Percentiles rank a stretch among this genome's conserved stretches.
Evolutionary conservation across 1,139 yeast species (phyloP).

Genomic region (Sugiyamaella neomexicana): DNA sequence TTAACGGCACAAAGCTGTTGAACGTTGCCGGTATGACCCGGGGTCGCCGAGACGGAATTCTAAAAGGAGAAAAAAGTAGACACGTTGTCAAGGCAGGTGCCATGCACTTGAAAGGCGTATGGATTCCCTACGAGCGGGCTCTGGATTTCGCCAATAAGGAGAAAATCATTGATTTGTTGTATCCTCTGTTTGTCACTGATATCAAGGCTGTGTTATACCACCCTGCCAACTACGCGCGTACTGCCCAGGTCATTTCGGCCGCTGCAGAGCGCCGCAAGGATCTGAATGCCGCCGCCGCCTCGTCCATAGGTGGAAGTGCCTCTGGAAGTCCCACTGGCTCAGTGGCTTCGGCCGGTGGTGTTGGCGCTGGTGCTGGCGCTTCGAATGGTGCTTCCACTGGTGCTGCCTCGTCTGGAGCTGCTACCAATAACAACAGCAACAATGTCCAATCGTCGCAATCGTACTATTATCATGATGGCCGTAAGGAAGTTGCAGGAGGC

Average conservation of each 20-base stretch:
- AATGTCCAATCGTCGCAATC: slow-evolving; percentile 11
- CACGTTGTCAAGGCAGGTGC: slow-evolving; percentile 96
- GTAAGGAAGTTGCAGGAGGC: slow-evolving; percentile 12
- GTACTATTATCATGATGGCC: slow-evolving; percentile 15
- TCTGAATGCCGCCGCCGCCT: slow-evolving; percentile 20
- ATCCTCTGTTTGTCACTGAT: slow-evolving; percentile 86
- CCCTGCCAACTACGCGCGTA: slow-evolving; percentile 39
- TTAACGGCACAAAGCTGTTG: slow-evolving; percentile 88
- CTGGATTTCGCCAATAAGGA: slow-evolving; percentile 88
- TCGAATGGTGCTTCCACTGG: too few species aligned
- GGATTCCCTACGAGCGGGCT: slow-evolving; percentile 97
- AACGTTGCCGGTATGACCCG: slow-evolving; percentile 95
- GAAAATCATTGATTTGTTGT: slow-evolving; percentile 78
- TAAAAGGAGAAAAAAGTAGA: slow-evolving; percentile 83
- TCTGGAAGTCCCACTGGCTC: slow-evolving; percentile 16
- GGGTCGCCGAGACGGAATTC: slow-evolving; percentile 91
- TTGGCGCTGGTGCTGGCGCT: slow-evolving; percentile 3
- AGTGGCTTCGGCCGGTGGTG: slow-evolving; percentile 14
- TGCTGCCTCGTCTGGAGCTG: too few species aligned
- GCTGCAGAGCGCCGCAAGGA: slow-evolving; percentile 36
- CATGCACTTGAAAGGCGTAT: slow-evolving; percentile 95
- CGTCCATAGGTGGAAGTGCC: background rate
- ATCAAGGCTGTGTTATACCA: slow-evolving; percentile 64
- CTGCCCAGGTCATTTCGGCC: slow-evolving; percentile 38
- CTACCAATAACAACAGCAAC: background rate